A percentile compares a stretch with the other conserved stretches of the same genome.
Evolutionary conservation across 768 basidiomycete species (phyloP).

Genomic region (Kwoniella mangroviensis): DNA sequence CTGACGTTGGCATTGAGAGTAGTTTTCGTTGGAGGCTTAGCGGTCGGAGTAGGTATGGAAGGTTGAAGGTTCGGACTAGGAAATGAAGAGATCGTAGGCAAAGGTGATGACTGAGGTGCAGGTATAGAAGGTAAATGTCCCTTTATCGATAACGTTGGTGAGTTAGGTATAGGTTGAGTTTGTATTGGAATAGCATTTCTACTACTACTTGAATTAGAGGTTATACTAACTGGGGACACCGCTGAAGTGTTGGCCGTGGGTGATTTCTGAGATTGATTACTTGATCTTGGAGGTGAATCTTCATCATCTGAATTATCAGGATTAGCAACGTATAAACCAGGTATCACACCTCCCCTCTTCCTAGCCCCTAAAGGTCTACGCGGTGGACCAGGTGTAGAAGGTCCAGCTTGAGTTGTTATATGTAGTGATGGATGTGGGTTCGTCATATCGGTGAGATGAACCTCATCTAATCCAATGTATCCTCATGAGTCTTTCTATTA

Average conservation of each 20-base stretch:
- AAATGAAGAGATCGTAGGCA: constrained; percentile 26
- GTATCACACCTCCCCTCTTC: constrained; percentile 25
- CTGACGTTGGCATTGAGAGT: background rate
- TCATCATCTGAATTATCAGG: constrained; percentile 53
- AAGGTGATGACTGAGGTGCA: constrained; percentile 42
- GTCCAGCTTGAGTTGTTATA: constrained; percentile 23
- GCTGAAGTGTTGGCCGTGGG: constrained; percentile 16
- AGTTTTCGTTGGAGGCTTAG: background rate
- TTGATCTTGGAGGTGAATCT: constrained; percentile 14
- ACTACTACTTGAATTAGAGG: constrained; percentile 28
- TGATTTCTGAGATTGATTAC: constrained; percentile 25
- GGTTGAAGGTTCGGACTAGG: constrained; percentile 12
- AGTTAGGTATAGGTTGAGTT: background rate
- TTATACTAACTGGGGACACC: constrained; percentile 32
- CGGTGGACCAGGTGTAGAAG: constrained; percentile 22
- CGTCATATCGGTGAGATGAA: constrained; percentile 1
- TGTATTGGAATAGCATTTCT: constrained; percentile 21
- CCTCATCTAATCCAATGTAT: background rate
- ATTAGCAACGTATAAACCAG: constrained; percentile 49
- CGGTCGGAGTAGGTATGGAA: constrained; percentile 8
- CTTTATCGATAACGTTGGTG: constrained; percentile 6
- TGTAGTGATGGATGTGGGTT: constrained; percentile 22
- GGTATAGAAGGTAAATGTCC: constrained; percentile 40
- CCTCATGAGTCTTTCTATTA: background rate
- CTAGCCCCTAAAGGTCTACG: constrained; percentile 43